These are phyloP conservation scores for Symmetrospora coprosmae DNA, from an alignment of 768 basidiomycete genomes.

Conservation along the genomic window DNA sequence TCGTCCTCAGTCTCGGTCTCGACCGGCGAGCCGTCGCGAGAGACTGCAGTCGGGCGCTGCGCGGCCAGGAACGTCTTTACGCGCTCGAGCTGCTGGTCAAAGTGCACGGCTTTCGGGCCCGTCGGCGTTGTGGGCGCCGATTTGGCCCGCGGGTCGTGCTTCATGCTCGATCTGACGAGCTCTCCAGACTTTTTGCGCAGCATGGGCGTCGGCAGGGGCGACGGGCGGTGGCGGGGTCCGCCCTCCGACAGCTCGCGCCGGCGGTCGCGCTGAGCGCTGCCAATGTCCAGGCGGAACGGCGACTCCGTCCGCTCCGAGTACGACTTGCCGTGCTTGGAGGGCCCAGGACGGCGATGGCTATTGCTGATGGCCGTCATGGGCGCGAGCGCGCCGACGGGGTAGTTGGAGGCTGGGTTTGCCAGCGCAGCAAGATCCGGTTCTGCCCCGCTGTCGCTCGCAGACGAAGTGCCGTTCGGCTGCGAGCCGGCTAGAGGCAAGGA, in stretches of 20 bases:
- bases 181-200: conserved; percentile 89
- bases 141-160: conserved; percentile 43
- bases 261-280: not conserved
- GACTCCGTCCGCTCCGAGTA: conserved; percentile 6
- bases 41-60: conserved; percentile 87
- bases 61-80: conserved; percentile 88
- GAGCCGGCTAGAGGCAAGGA: no score
- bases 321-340: not conserved
- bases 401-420: no score
- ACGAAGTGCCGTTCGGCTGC: no score
- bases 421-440: no score
- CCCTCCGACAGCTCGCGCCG: conserved; percentile 1
- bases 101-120: conserved; percentile 71
- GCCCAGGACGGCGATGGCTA: no score
- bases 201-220: conserved; percentile 39
- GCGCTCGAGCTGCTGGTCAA: conserved; percentile 78
- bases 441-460: no score
- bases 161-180: conserved; percentile 79
- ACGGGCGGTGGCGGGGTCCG: not conserved
- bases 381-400: no score
- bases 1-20: conserved; percentile 46
- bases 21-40: conserved; percentile 66
- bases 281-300: conserved; percentile 4
- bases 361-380: no score
- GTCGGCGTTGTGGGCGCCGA: conserved; percentile 70